These are phyloP conservation scores for Pseudocercospora musae DNA, from an alignment of 2,329 filamentous ascomycete species.

Conservation along the genomic window DNA sequence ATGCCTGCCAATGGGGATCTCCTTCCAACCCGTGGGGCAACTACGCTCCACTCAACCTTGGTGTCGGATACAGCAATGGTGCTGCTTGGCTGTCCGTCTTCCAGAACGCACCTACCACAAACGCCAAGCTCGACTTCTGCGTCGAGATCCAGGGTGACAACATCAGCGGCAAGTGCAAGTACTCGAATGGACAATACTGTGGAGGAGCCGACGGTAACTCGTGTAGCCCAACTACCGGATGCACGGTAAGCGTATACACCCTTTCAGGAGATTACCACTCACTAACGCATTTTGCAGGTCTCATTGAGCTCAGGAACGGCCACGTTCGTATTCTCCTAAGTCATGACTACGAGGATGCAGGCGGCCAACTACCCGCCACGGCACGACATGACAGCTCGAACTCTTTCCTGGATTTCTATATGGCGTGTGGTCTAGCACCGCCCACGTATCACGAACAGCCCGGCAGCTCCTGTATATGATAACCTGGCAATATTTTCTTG, in stretches of 20 bases:
- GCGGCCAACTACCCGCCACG: constrained; percentile 5
- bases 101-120: constrained; percentile 74
- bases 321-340: constrained; percentile 44
- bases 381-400: constrained; percentile 18
- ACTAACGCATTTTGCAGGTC: constrained; percentile 39
- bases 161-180: constrained; percentile 60
- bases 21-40: constrained; percentile 65
- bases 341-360: constrained; percentile 12
- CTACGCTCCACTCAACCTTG: constrained; percentile 82
- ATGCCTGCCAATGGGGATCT: constrained; percentile 75
- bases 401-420: constrained; percentile 8
- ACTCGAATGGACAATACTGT: constrained; percentile 62
- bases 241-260: constrained; percentile 67
- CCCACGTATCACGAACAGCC: constrained; percentile 18
- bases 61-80: constrained; percentile 69
- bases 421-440: constrained; percentile 7
- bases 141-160: constrained; percentile 70
- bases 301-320: constrained; percentile 49
- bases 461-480: constrained; percentile 27
- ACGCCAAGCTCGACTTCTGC: constrained; percentile 69
- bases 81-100: constrained; percentile 79
- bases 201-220: constrained; percentile 44
- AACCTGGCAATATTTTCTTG: constrained; percentile 16
- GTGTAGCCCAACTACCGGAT: constrained; percentile 58
- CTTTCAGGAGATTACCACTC: not conserved